Evolutionary conservation across 176 grass and related monocot genomes (phyloP).

Genomic region (Melocanna baccifera): DNA sequence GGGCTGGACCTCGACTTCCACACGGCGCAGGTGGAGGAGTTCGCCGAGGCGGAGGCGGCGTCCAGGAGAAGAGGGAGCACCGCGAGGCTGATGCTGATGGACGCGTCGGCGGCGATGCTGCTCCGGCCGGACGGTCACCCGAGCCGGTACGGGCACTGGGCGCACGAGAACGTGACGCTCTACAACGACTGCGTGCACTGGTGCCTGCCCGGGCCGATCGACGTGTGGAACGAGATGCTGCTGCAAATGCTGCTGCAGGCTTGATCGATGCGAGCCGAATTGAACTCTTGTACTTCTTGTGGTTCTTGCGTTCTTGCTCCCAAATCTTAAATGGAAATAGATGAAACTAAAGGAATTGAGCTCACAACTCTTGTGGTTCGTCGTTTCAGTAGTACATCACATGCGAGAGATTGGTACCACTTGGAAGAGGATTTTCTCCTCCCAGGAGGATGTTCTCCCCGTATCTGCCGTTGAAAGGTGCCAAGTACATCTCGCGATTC

Average conservation of each 20-base stretch:
- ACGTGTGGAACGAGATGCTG: slow-evolving; percentile 59
- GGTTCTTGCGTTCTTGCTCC: neutral
- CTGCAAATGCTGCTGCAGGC: slow-evolving; percentile 32
- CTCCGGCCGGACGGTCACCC: slow-evolving; percentile 67
- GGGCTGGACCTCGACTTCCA: slow-evolving; percentile 43
- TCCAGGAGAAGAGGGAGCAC: neutral
- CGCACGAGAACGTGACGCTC: slow-evolving; percentile 44
- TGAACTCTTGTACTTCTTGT: neutral
- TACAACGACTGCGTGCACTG: slow-evolving; percentile 70
- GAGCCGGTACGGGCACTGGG: slow-evolving; percentile 49
- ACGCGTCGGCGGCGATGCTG: slow-evolving; percentile 46
- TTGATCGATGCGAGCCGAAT: neutral
- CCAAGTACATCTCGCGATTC: too few species aligned
- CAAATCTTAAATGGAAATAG: neutral
- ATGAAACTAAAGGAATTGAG: neutral
- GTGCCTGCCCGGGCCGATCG: slow-evolving; percentile 58
- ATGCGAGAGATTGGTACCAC: too few species aligned
- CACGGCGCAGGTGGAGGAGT: slow-evolving; percentile 56
- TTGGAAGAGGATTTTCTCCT: too few species aligned
- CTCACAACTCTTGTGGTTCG: too few species aligned
- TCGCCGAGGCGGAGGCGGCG: slow-evolving; percentile 10
- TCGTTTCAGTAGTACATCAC: neutral
- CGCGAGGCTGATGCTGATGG: slow-evolving; percentile 37
- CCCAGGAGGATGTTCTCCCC: too few species aligned
- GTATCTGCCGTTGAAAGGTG: too few species aligned